phyloP scores from a whole-genome alignment of 805 yeast genomes.

The Myxozyma monticola region DNA sequence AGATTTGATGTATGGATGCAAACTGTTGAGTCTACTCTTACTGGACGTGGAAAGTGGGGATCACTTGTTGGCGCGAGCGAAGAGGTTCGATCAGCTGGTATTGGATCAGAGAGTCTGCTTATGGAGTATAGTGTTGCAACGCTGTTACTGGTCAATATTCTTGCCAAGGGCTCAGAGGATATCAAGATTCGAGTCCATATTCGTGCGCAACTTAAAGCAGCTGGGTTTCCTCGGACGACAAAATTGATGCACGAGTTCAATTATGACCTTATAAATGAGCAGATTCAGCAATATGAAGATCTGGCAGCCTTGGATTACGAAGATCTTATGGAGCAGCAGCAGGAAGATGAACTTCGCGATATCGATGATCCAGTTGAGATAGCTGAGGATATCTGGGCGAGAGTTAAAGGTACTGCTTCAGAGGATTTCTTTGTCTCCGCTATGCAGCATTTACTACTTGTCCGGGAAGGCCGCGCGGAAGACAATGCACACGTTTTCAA shows the following conservation, averaged over 20 bases:
- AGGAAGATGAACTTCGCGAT: slow-evolving; percentile 51
- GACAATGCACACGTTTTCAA: slow-evolving; percentile 54
- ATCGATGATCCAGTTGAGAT: slow-evolving; percentile 73
- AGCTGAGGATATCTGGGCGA: slow-evolving; percentile 57
- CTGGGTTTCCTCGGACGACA: slow-evolving; percentile 57
- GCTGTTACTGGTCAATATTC: slow-evolving; percentile 65
- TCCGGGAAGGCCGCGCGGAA: slow-evolving; percentile 41
- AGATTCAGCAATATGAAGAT: slow-evolving; percentile 62
- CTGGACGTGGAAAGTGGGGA: slow-evolving; percentile 87
- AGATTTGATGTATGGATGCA: slow-evolving; percentile 72
- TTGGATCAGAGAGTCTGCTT: slow-evolving; percentile 58
- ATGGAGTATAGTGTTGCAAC: slow-evolving; percentile 72
- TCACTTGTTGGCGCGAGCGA: slow-evolving; percentile 91
- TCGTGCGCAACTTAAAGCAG: slow-evolving; percentile 58
- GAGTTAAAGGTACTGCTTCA: slow-evolving; percentile 58
- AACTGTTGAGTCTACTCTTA: slow-evolving; percentile 64
- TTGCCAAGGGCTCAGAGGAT: slow-evolving; percentile 43
- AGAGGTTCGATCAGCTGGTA: slow-evolving; percentile 60
- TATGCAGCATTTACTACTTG: slow-evolving; percentile 63
- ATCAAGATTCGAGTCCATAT: slow-evolving; percentile 51
- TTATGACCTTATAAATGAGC: slow-evolving; percentile 61
- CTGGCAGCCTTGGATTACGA: slow-evolving; percentile 56
- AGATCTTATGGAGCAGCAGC: slow-evolving; percentile 44
- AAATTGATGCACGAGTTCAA: slow-evolving; percentile 53
- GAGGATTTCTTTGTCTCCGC: slow-evolving; percentile 61